Base-by-base conservation (phyloP, 1,284 basidiomycete species). In the Rhodotorula sp. region DNA sequence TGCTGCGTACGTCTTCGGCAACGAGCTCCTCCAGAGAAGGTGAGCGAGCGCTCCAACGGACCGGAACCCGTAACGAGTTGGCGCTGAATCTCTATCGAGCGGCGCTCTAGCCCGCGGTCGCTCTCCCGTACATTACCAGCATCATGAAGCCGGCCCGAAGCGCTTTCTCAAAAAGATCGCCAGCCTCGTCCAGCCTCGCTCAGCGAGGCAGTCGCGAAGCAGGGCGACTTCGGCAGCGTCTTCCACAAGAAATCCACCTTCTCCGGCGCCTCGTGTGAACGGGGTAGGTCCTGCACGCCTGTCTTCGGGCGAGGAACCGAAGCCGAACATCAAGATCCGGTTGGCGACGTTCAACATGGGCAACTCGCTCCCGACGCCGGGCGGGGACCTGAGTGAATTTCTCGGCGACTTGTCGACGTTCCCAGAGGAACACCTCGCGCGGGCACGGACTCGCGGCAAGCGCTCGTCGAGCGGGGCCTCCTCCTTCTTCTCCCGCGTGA, bases 281-380 rank as follows among this genome's bases (percentile, higher is more conserved):
- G 64, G 12, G 56, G 47, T 1, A 48, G 15, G n/a, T 15, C 62
- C 20, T 26, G 21, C 31, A 26, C 23, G 47, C 58, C 21, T 4
- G 49, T 34, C 16, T 52, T 31, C 43, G 29, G 47, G 29, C 56
- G 58, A 10, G 2, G 23, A n/a, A 21, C 8, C 48, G 6, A 67
- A 70, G 0, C 68, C 68, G 1, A 58, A 21, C 15, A 58, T 78
- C 69, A 78, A 77, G 59, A 39, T 75, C 39, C 70, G 77, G 14
- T 52, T 78, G 8, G 68, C 68, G n/a, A 75, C 77, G 26, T 72
- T 71, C 68, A 78, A 77, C 67, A 77, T 78, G 78, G 73, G 74
- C 65, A 73, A 76, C 60, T 65, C 65, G 21, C 72, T 79, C 12
- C 78, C 78, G 4, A 60, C 66, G 0, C 49, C 63, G 18, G 31